Evolutionary conservation across 768 basidiomycete genomes (phyloP).

Genomic region (Cubamyces lactineus): DNA sequence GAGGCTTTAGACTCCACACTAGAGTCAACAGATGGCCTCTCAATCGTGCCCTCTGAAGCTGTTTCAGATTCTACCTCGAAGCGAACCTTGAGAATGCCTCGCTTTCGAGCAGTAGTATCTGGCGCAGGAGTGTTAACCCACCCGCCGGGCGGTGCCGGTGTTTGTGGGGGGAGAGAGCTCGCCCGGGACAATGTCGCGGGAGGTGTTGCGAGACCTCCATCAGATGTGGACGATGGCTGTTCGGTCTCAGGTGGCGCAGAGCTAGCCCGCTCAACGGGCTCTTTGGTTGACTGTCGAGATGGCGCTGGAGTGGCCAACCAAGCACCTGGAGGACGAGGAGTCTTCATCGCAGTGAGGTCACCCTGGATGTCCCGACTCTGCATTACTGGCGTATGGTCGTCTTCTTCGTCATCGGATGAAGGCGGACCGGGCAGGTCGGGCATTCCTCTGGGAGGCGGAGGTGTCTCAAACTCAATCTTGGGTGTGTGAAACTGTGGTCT

Average conservation of each 20-base stretch:
- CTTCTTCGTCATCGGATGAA: constrained; percentile 52
- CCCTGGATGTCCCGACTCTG: constrained; percentile 24
- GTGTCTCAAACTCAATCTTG: constrained; percentile 58
- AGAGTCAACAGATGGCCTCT: constrained; percentile 9
- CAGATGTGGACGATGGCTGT: background rate
- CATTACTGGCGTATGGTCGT: constrained; percentile 34
- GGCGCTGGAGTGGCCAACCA: constrained; percentile 47
- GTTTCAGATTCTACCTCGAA: constrained; percentile 56
- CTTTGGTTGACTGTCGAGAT: constrained; percentile 23
- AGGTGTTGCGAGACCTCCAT: constrained; percentile 21
- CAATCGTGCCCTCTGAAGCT: constrained; percentile 29
- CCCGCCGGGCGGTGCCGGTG: constrained; percentile 71
- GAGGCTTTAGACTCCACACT: constrained; percentile 10
- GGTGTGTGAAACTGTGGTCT: constrained; percentile 44
- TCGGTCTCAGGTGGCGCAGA: constrained; percentile 24
- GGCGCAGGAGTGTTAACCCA: constrained; percentile 45
- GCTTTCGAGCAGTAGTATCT: constrained; percentile 41
- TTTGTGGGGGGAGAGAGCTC: constrained; percentile 50
- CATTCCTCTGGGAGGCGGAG: constrained; percentile 62
- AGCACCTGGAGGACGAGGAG: constrained; percentile 50
- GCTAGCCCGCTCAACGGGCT: constrained; percentile 18
- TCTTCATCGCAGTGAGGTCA: constrained; percentile 43
- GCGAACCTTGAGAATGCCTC: constrained; percentile 70
- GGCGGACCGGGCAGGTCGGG: constrained; percentile 72
- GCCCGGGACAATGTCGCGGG: constrained; percentile 51